phyloP scores from a whole-genome alignment of 306 rosid genomes.

The Quercus engelmannii region DNA sequence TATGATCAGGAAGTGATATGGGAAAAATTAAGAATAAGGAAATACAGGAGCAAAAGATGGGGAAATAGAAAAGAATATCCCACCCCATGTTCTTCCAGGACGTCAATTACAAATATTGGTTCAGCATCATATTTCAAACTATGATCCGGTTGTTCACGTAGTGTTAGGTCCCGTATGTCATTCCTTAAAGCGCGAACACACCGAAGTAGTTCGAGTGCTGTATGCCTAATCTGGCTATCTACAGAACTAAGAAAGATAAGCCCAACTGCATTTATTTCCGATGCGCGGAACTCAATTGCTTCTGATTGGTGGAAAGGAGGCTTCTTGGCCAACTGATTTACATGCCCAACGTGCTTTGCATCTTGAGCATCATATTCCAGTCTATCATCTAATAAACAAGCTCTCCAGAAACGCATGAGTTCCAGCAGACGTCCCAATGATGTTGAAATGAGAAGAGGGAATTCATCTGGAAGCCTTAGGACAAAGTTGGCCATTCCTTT shows the following conservation, averaged over 20 bases:
- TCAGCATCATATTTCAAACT: constrained; percentile 78
- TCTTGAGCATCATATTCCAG: constrained; percentile 59
- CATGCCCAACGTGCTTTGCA: constrained; percentile 43
- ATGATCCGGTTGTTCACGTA: constrained; percentile 62
- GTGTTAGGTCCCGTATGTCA: constrained; percentile 72
- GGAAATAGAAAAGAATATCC: constrained; percentile 10
- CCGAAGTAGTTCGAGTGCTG: constrained; percentile 89
- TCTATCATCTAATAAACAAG: constrained; percentile 86
- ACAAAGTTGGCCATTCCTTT: constrained; percentile 95
- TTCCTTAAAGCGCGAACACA: constrained; percentile 97
- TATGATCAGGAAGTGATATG: background rate
- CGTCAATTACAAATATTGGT: constrained; percentile 91
- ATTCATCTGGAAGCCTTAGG: constrained; percentile 93
- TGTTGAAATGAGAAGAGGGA: constrained; percentile 97
- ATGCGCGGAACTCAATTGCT: constrained; percentile 77
- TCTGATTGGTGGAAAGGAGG: constrained; percentile 74
- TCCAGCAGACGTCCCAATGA: constrained; percentile 94
- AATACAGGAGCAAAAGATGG: background rate
- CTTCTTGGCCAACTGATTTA: constrained; percentile 65
- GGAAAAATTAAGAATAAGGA: background rate
- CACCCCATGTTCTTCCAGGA: constrained; percentile 99
- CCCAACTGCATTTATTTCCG: constrained; percentile 97
- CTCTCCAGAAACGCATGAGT: constrained; percentile 98
- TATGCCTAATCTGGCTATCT: constrained; percentile 94
- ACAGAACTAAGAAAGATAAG: constrained; percentile 95